Evolutionary conservation across 225 moss, liverwort and hornwort species (phyloP), one percentile per base, ranked within the genome.

Genomic region (Takakia lepidozioides): DNA sequence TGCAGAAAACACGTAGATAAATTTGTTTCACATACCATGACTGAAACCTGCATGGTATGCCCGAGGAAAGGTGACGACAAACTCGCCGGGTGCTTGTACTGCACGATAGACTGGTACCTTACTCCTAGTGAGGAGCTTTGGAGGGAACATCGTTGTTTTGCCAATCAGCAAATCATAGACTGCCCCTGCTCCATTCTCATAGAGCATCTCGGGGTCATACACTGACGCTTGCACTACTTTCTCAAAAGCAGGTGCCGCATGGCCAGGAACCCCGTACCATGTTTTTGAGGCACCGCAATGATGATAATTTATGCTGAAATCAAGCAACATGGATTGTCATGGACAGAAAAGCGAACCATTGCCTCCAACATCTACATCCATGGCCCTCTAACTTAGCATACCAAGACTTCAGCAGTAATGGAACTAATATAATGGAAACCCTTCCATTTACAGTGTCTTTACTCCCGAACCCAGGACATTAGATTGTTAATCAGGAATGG

Each of bases 271-370:
- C 27, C 73, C 73, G 43, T 73, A 73, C 73, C 73, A 73, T 5
- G 67, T 73, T 58, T 73, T 73, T n/a, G 73, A 62, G 24, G 67
- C 67, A 38, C 73, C 73, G 46, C 73, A 63, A 54, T 73, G 73
- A 28, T 67, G 73, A 49, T 73, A 73, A 29, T 73, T 73, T 46
- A 73, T 67, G 37, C 67, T 67, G 38, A 57, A 13, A 10, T 3
- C 25, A 32, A n/a, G n/a, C n/a, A n/a, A n/a, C n/a, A n/a, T n/a
- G n/a, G n/a, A n/a, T n/a, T n/a, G n/a, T n/a, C 27, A 38, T 29
- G 30, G 1, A 5, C 27, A 50, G 8, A 50, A 4, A 29, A 27
- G 6, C 3, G 32, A 32, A 32, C 32, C 32, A 0, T 32, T 11
- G 11, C 7, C 32, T n/a, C n/a, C n/a, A n/a, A n/a, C n/a, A n/a